These are phyloP conservation scores for Gamarada debralockiae DNA, from an alignment of 495 filamentous ascomycete species.

Conservation along the genomic window DNA sequence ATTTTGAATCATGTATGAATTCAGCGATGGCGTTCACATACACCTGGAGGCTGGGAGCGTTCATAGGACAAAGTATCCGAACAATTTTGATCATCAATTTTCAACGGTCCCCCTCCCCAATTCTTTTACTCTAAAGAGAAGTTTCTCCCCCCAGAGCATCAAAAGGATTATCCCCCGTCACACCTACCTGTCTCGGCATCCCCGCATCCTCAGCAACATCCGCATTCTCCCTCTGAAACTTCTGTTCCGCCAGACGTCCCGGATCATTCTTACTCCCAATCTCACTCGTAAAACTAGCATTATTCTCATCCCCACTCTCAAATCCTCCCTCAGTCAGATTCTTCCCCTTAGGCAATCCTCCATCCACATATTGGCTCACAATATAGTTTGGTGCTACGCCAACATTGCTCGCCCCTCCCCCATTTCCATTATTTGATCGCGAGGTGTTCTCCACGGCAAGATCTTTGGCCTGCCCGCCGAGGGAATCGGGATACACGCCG, in stretches of 20 bases:
- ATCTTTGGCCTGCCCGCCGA: conserved; percentile 45
- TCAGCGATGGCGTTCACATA: conserved; percentile 10
- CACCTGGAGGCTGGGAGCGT: not conserved
- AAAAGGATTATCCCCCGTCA: conserved; percentile 36
- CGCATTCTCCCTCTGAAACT: conserved; percentile 41
- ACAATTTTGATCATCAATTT: not conserved
- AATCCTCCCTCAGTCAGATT: conserved; percentile 54
- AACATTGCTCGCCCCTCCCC: conserved; percentile 14
- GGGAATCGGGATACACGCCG: conserved; percentile 40
- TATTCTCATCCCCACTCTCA: conserved; percentile 40
- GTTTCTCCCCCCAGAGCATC: conserved; percentile 38
- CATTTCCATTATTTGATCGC: conserved; percentile 19
- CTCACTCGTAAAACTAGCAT: conserved; percentile 56
- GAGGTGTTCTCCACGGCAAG: conserved; percentile 35
- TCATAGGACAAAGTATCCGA: too few species aligned
- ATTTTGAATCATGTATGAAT: not conserved
- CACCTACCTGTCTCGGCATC: conserved; percentile 37
- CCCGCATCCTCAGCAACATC: conserved; percentile 16
- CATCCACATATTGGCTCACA: conserved; percentile 29
- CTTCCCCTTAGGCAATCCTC: conserved; percentile 45
- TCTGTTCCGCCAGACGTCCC: conserved; percentile 47
- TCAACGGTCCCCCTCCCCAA: not conserved
- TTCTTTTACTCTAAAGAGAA: conserved; percentile 5
- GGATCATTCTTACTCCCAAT: conserved; percentile 61
- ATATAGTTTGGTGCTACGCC: conserved; percentile 42